Evolutionary conservation across 179 eudicot genomes (phyloP), one percentile per base, ranked within the genome.

Genomic region (Corrigiola litoralis): DNA sequence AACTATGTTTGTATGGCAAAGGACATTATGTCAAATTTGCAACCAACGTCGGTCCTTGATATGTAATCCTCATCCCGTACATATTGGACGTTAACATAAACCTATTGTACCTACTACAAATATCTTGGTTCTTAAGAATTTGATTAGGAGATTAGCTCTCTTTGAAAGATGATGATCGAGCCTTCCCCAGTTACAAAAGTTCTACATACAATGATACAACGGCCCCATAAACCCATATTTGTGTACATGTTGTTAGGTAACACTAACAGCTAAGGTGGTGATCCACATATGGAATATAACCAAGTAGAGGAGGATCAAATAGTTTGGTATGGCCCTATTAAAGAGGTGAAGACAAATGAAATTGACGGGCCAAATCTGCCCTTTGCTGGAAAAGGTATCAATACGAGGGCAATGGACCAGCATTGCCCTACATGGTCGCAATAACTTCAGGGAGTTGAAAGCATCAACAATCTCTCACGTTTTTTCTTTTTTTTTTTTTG

Each of bases 171-270:
- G 24, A 63, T 37, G 27, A 42, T 55, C 13, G n/a, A 55, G 25
- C 75, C 75, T 71, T 38, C 75, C 75, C 69, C 55, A 58, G 75
- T 31, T 65, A 17, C 4, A n/a, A 16, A 8, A 31, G 23, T 9
- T 14, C 17, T 17, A 38, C 32, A 45, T 33, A 63, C 25, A 33
- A 20, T n/a, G 3, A 47, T 20, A 47, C 6, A 40, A 38, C 8
- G 42, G 59, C 11, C 63, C 55, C 61, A 52, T n/a, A n/a, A n/a
- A n/a, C n/a, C n/a, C 11, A 29, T 33, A 51, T 70, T 17, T 10
- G 68, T 53, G 1, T 4, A 9, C 23, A 27, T 23, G 1, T 8
- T 3, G 40, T 16, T n/a, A n/a, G n/a, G n/a, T n/a, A n/a, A n/a
- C n/a, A n/a, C n/a, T 21, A 18, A 56, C 61, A 56, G 21, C 17